These are phyloP conservation scores for Sugiyamaella mastotermitis DNA, from an alignment of 805 yeast species.

Conservation along the genomic window DNA sequence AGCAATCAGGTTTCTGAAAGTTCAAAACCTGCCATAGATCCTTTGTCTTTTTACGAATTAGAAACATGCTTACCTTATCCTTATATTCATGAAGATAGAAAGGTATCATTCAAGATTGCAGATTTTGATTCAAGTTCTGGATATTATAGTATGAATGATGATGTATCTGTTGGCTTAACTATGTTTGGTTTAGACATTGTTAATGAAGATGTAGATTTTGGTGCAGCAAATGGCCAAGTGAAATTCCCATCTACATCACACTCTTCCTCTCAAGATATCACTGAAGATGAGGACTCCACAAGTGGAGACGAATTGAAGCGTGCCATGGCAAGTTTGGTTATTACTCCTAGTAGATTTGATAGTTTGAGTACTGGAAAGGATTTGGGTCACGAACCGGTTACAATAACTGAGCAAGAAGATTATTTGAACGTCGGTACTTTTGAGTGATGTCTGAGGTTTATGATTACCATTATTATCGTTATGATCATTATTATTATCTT, in stretches of 20 bases:
- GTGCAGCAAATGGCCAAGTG: constrained; percentile 20
- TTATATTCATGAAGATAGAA: constrained; percentile 22
- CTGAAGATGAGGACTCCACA: constrained; percentile 1
- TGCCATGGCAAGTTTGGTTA: constrained; percentile 21
- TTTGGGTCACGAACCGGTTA: too few relatives aligned
- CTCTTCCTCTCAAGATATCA: background rate
- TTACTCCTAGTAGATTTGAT: too few relatives aligned
- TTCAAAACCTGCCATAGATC: constrained; percentile 11
- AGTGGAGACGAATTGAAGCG: constrained; percentile 12
- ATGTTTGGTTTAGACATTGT: constrained; percentile 14
- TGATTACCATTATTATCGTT: too few relatives aligned
- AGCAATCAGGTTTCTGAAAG: background rate
- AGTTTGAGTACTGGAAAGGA: too few relatives aligned
- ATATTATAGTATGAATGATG: background rate
- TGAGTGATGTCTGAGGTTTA: too few relatives aligned
- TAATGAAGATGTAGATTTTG: constrained; percentile 17
- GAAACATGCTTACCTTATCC: constrained; percentile 25
- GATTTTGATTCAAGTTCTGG: background rate
- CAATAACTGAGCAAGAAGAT: too few relatives aligned
- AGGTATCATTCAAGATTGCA: constrained; percentile 12
- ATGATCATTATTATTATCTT: too few relatives aligned
- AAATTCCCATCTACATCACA: constrained; percentile 14
- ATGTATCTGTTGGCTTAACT: background rate
- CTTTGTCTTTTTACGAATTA: constrained; percentile 22
- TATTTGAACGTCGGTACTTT: too few relatives aligned